Evolutionary conservation across 371 early-diverging fungal species (phyloP), one percentile per base, ranked within the genome.

Genomic region (Antonospora locustae): DNA sequence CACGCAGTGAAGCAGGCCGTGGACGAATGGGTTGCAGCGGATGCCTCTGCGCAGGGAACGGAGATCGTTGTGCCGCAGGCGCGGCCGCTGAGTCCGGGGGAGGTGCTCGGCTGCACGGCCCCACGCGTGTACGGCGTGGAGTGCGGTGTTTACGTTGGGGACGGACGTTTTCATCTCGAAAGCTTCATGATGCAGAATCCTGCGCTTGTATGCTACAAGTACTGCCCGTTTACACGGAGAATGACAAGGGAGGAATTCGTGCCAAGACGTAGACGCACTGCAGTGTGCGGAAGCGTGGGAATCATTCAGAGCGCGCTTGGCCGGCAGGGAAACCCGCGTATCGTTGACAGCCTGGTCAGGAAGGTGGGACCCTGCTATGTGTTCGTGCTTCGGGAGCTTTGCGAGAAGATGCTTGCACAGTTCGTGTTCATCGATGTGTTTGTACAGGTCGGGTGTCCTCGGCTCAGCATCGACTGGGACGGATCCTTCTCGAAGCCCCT

Each of bases 401-500:
- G 63, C 20, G 59, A 63, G 11, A 41, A 56, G 16, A 32, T 53
- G 9, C 41, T 67, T 1, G 59, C 55, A 28, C 19, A 37, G 16
- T 63, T 48, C 40, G 1, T 17, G 0, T 70, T 68, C 32, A 55
- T 71, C 20, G 70, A 69, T 39, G 36, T 80, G 27, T 94, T 88
- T 83, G 84, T 98, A 46, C 96, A 98, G 70, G 82, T 91, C 39
- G 85, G 89, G 0, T 98, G 98, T 70, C 96, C 98, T 28, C 73
- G 98, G 17, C 76, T 98, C 36, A 88, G 89, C 2, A 94, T 94
- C 32, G 98, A 98, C 74, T 98, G 98, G 98, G 96, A 96, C 0
- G 86, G 85, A 67, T 83, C 87, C 0, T 97, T 90, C 71, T 69
- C 79, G 1, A 88, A 82, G 63, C 95, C 98, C 11, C 73, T 97